phyloP scores from a whole-genome alignment of 2,329 filamentous ascomycete genomes.

The Fusarium goolgardi region DNA sequence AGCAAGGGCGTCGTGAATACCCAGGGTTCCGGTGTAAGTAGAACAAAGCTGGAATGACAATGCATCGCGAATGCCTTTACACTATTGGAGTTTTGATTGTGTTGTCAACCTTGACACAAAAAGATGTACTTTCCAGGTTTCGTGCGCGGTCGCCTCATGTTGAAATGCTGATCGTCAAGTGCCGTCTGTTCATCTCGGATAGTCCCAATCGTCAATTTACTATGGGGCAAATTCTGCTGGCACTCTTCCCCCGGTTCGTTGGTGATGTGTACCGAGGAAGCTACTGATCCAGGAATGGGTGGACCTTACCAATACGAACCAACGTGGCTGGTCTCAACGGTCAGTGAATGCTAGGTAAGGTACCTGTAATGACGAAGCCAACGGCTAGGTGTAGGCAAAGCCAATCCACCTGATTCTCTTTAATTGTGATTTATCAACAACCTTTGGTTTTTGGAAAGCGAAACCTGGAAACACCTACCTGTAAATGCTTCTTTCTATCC shows the following conservation, averaged over 20 bases:
- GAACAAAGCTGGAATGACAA: background rate
- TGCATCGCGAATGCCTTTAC: background rate
- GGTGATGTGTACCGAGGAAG: constrained; percentile 20
- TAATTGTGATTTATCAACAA: background rate
- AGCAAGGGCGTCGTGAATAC: background rate
- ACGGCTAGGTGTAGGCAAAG: background rate
- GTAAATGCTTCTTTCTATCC: background rate
- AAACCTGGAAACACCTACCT: background rate
- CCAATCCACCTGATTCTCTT: background rate
- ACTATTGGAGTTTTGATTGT: background rate
- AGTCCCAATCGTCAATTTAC: constrained; percentile 24
- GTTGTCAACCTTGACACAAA: background rate
- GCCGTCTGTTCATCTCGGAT: constrained; percentile 32
- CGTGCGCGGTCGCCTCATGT: constrained; percentile 4
- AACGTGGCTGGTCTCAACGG: constrained; percentile 39
- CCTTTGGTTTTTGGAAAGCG: background rate
- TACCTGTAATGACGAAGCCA: background rate
- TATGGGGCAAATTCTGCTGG: constrained; percentile 27
- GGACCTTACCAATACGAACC: background rate
- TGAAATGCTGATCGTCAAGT: constrained; percentile 33
- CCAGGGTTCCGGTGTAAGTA: background rate
- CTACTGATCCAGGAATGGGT: background rate
- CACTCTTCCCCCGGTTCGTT: constrained; percentile 17
- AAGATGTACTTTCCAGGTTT: background rate
- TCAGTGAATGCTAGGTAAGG: background rate